These are phyloP conservation scores for Colletotrichum sansevieriae DNA, from an alignment of 2,329 filamentous ascomycete genomes.

Conservation along the genomic window DNA sequence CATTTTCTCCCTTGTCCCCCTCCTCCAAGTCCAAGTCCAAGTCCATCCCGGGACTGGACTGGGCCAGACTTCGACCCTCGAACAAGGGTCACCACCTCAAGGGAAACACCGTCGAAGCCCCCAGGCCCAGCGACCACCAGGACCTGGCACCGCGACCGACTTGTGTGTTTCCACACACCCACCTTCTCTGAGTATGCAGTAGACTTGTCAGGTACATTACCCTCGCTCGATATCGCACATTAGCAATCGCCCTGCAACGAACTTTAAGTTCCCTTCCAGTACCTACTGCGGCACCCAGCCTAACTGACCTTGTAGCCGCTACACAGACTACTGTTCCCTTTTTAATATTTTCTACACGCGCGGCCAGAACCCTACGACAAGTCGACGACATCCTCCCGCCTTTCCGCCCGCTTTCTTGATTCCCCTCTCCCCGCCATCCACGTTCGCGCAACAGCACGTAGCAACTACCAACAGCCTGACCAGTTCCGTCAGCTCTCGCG, in stretches of 20 bases:
- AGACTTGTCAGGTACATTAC: slow-evolving; percentile 15
- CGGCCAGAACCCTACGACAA: slow-evolving; percentile 22
- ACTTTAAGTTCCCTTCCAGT: slow-evolving; percentile 17
- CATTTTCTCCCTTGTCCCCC: slow-evolving; percentile 30
- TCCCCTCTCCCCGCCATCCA: slow-evolving; percentile 8
- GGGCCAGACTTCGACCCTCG: slow-evolving; percentile 27
- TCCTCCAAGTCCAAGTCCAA: slow-evolving; percentile 14
- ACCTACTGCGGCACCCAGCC: slow-evolving; percentile 4
- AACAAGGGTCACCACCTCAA: slow-evolving; percentile 32
- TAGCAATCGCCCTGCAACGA: slow-evolving; percentile 10
- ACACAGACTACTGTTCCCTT: neutral
- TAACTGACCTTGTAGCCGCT: neutral
- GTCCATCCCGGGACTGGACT: slow-evolving; percentile 33
- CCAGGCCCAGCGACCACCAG: slow-evolving; percentile 19
- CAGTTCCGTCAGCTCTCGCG: slow-evolving; percentile 9
- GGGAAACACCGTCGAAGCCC: slow-evolving; percentile 33
- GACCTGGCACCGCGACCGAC: slow-evolving; percentile 10
- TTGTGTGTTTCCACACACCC: slow-evolving; percentile 18
- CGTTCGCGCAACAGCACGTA: slow-evolving; percentile 7
- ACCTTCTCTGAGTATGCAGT: slow-evolving; percentile 5
- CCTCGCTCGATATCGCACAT: slow-evolving; percentile 26
- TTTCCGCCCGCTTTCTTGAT: slow-evolving; percentile 32
- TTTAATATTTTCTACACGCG: slow-evolving; percentile 1
- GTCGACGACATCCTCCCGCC: slow-evolving; percentile 25
- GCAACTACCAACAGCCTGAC: neutral